Evolutionary conservation across 345 rosid genomes (phyloP), one percentile per base, ranked within the genome.

Genomic region (Iberis pinnata): DNA sequence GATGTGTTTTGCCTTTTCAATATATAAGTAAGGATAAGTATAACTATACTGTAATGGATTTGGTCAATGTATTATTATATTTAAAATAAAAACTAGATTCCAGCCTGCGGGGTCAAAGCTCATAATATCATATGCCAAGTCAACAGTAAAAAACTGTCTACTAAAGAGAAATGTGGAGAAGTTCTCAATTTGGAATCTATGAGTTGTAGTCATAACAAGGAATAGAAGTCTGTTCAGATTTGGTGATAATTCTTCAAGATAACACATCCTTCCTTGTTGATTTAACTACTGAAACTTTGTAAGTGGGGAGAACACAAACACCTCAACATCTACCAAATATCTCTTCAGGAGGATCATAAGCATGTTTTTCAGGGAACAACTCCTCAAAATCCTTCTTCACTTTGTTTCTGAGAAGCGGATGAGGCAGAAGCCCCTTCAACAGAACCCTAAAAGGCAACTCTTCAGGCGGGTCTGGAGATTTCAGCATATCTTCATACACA

Each of bases 321-420:
- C 76, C 64, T 84, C 78, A 86, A 37, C 45, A 74, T 60, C 64
- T 66, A 11, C 96, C 89, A 58, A 90, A 90, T 59, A 81, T 82
- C 78, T 88, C 96, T 70, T 88, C 93, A 0, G 95, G 96, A 51
- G 96, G 88, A 71, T 87, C 95, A 69, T 84, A 87, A 44, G 88
- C 69, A 73, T 82, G 84, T 49, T 84, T 81, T 65, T 84, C 96
- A 19, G 96, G 93, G 62, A 87, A 87, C 46, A 84, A 75, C 75
- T 88, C 89, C 68, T 92, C 95, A 6, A 83, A 92, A 60, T 87
- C 96, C 47, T 84, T 86, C 80, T 87, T 90, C 43, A 90, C 96
- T 73, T 74, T 75, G 72, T 79, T 90, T 73, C 98, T 82, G 56
- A 84, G 62, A 65, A 84, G 93, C 0, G 95, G 98, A 55, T 84